Conservation (phyloP, 345 rosid species). For the Cochlearia excelsa region DNA sequence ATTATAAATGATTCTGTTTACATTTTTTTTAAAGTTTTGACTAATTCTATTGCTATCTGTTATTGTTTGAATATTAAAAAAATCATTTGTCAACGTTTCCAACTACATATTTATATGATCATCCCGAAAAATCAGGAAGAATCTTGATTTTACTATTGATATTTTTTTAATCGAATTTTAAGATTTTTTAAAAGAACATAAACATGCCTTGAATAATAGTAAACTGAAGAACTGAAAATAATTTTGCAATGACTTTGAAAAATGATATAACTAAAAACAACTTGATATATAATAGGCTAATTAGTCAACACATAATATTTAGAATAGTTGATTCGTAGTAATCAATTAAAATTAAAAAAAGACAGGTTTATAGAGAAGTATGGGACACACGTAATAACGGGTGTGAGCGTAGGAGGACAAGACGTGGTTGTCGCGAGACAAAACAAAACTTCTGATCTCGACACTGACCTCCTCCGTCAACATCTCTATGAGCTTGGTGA, state of each 20-base stretch:
- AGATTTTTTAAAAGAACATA: not conserved
- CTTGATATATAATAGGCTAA: conserved; percentile 2
- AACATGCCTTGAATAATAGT: conserved; percentile 16
- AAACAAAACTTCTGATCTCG: conserved; percentile 54
- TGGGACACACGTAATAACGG: conserved; percentile 85
- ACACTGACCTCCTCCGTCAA: conserved; percentile 53
- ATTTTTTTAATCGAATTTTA: not conserved
- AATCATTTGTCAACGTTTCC: conserved; percentile 31
- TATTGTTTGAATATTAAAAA: conserved; percentile 12
- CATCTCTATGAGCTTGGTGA: conserved; percentile 77
- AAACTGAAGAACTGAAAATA: conserved; percentile 11
- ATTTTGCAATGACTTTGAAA: conserved; percentile 26
- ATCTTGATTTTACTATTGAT: not conserved
- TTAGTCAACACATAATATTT: not conserved
- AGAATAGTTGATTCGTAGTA: not conserved
- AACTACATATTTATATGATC: conserved; percentile 18
- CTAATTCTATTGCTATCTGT: conserved; percentile 17
- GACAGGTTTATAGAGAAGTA: conserved; percentile 82
- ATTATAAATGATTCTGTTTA: not conserved
- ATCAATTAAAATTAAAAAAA: not conserved
- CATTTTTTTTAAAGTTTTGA: conserved; percentile 16
- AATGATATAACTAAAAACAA: conserved; percentile 2
- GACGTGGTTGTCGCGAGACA: conserved; percentile 73
- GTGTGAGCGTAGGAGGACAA: conserved; percentile 75
- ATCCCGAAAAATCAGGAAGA: conserved; percentile 9